Conservation (phyloP, 2,329 filamentous ascomycete genomes). For the Diaporthe citrichinensis region DNA sequence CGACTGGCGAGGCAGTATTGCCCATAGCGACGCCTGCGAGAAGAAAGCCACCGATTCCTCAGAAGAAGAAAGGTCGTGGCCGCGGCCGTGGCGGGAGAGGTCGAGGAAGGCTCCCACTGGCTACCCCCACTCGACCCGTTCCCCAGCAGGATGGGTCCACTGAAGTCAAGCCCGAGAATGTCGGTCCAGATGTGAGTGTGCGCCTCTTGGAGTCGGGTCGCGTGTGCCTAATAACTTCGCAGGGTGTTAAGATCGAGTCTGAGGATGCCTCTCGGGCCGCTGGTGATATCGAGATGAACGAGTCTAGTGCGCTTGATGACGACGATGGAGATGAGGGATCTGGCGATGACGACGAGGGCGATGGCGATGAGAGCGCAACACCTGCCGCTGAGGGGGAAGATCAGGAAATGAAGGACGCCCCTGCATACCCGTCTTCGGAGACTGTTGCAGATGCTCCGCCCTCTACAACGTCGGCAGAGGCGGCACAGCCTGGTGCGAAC, state of each 20-base stretch:
- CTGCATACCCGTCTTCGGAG: conserved; percentile 27
- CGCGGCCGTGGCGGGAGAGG: conserved; percentile 80
- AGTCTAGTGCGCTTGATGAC: conserved; percentile 62
- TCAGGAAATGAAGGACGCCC: conserved; percentile 47
- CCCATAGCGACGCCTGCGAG: conserved; percentile 57
- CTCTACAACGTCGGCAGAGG: conserved; percentile 50
- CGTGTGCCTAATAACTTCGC: conserved; percentile 42
- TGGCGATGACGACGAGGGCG: conserved; percentile 63
- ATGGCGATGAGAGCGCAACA: conserved; percentile 59
- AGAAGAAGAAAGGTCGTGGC: conserved; percentile 76
- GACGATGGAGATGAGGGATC: conserved; percentile 64
- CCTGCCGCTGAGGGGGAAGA: conserved; percentile 44
- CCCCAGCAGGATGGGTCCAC: conserved; percentile 56
- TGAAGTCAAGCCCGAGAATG: conserved; percentile 55
- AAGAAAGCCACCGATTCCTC: conserved; percentile 81
- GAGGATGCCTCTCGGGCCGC: conserved; percentile 58
- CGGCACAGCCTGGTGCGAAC: conserved; percentile 51
- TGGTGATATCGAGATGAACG: conserved; percentile 68
- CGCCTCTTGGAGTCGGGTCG: not conserved
- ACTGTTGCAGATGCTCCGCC: conserved; percentile 12
- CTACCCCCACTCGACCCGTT: conserved; percentile 48
- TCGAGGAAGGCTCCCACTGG: conserved; percentile 73
- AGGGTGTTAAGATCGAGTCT: conserved; percentile 59
- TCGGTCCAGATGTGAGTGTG: conserved; percentile 56
- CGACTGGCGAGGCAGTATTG: conserved; percentile 67